A percentile compares a stretch with the other conserved stretches of the same genome.
Evolutionary conservation across 306 rosid genomes (phyloP).

Genomic region (Cicer judaicum): DNA sequence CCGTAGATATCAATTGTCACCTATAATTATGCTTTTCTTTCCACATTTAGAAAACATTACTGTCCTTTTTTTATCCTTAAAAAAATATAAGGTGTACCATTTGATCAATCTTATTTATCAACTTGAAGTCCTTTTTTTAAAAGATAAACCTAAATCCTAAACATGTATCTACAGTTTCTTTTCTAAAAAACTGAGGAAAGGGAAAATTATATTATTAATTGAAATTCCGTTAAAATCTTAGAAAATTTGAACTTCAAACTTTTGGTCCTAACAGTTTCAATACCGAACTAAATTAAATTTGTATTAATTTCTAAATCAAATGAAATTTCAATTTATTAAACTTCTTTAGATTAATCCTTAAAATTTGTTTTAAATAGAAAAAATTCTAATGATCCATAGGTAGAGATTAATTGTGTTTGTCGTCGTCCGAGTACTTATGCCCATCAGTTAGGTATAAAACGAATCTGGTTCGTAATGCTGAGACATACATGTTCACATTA

Average conservation of each 20-base stretch:
- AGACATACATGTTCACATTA: background rate
- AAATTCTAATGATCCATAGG: no score
- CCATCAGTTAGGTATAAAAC: background rate
- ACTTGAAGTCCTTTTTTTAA: background rate
- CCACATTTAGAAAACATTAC: constrained; percentile 16
- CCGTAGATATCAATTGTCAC: no score
- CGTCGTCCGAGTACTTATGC: background rate
- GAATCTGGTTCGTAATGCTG: background rate
- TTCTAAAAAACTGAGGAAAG: no score
- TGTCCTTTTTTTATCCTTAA: background rate
- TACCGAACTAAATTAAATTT: background rate
- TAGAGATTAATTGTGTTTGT: no score
- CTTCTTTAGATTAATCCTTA: no score
- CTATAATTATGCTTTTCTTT: background rate
- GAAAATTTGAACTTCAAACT: no score
- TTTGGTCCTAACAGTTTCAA: background rate
- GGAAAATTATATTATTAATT: no score
- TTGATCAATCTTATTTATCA: constrained; percentile 18
- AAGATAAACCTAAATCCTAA: background rate
- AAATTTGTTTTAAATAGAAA: no score
- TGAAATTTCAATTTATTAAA: no score
- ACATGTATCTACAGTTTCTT: background rate
- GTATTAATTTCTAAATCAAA: background rate
- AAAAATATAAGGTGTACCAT: no score
- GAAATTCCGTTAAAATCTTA: no score